Conservation (phyloP, 2,329 filamentous ascomycete species). For the Alternaria sp. region DNA sequence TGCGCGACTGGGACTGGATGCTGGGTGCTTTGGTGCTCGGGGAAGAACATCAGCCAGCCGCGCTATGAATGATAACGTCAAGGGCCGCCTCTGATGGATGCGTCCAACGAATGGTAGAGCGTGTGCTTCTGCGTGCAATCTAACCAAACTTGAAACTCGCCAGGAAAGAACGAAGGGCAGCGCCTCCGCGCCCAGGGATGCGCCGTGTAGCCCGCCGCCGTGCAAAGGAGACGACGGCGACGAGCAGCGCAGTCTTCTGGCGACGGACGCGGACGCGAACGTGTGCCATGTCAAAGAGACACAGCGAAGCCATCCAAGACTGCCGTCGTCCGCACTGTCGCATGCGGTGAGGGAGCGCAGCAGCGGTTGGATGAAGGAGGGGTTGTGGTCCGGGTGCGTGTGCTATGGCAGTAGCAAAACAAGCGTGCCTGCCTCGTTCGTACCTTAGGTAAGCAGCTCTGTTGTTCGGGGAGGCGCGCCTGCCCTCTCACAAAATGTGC, state of each 20-base stretch:
- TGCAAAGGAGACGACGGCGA: background rate
- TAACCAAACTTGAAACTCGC: conserved; percentile 44
- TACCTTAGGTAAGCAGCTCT: conserved; percentile 15
- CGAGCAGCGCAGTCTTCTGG: background rate
- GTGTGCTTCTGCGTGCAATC: conserved; percentile 40
- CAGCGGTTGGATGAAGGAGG: conserved; percentile 20
- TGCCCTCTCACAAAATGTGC: conserved; percentile 15
- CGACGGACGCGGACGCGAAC: background rate
- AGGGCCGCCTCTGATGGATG: conserved; percentile 26
- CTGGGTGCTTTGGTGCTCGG: conserved; percentile 16
- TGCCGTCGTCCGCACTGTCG: conserved; percentile 15
- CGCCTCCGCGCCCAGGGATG: conserved; percentile 19
- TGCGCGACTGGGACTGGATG: conserved; percentile 23
- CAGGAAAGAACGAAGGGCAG: conserved; percentile 28
- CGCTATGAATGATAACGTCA: conserved; percentile 32
- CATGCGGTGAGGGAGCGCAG: conserved; percentile 26
- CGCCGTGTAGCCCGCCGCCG: conserved; percentile 13
- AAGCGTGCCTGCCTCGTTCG: conserved; percentile 19
- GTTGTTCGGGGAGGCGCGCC: conserved; percentile 12
- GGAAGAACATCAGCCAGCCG: conserved; percentile 31
- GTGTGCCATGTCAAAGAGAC: background rate
- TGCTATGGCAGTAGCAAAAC: conserved; percentile 24
- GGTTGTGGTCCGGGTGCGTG: conserved; percentile 22
- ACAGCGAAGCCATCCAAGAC: background rate
- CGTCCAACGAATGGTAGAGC: conserved; percentile 37